Conservation (phyloP, 2,329 filamentous ascomycete genomes). For the Fusarium sp. region DNA sequence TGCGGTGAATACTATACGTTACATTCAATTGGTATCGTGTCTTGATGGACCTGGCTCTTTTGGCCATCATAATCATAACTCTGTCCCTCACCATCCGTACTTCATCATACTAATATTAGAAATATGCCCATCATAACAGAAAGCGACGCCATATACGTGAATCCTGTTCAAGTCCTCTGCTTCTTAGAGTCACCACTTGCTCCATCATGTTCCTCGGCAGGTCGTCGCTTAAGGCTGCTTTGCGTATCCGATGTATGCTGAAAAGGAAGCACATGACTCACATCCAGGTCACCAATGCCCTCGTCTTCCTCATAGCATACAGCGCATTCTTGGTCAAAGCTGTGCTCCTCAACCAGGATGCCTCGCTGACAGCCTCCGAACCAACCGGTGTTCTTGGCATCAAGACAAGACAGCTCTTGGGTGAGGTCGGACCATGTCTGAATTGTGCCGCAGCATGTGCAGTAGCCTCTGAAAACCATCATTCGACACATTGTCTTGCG, state of each 20-base stretch:
- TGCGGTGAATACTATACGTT: background rate
- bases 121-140: background rate
- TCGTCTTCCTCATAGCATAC: constrained; percentile 54
- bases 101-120: background rate
- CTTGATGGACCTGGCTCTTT: background rate
- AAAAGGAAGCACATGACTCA: constrained; percentile 34
- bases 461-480: constrained; percentile 55
- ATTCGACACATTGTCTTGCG: constrained; percentile 57
- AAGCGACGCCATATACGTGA: background rate
- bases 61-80: constrained; percentile 1
- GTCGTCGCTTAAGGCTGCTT: constrained; percentile 33
- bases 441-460: constrained; percentile 53
- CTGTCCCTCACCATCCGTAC: background rate
- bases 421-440: constrained; percentile 57
- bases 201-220: constrained; percentile 35
- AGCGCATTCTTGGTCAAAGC: constrained; percentile 59
- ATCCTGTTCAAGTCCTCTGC: constrained; percentile 42
- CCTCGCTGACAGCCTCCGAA: constrained; percentile 57
- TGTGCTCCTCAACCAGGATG: constrained; percentile 54
- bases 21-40: constrained; percentile 9
- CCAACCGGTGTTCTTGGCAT: constrained; percentile 58
- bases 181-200: constrained; percentile 42
- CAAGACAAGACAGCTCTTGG: constrained; percentile 58
- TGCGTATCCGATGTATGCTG: constrained; percentile 6
- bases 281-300: constrained; percentile 53